Evolutionary conservation across 805 yeast genomes (phyloP), one percentile per base, ranked within the genome.

Genomic region (Metahyphopichia silvanorum): DNA sequence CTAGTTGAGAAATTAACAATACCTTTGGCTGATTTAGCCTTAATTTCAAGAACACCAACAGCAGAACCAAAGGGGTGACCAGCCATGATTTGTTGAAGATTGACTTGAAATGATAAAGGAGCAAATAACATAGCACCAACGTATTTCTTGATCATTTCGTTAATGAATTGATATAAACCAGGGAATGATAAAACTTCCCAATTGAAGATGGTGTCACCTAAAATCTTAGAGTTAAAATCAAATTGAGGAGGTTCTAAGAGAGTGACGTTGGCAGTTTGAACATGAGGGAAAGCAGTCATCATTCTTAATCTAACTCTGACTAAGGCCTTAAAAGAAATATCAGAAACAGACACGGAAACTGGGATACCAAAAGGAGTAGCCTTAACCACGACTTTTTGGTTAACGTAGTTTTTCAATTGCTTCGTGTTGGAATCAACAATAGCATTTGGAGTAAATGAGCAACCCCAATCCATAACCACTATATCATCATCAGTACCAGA

Each of bases 391-490:
- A 84, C 71, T 51, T 77, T 77, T 53, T 89, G 95, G 58, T 89
- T 88, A 26, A 88, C 89, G 45, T 78, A 79, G 55, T 80, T 86
- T 53, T 82, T 86, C 58, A 83, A 57, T 59, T 93, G 97, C 50
- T 91, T 86, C 17, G 80, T 78, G 34, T 87, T 86, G 46, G 87
- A 66, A 57, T 93, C 99, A 25, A 83, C 82, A 31, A 77, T 60
- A 24, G 88, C 84, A 59, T 86, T 87, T n/a, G 99, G 98, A 17
- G 86, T 83, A 66, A 89, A 86, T 1, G 96, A 85, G 27, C 84
- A 75, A 25, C 80, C 83, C 97, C 97, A 91, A 60, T 93, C 98
- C 96, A 93, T 93, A 33, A 94, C 96, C 8, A 91, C 94, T 32
- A 93, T 82, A 52, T 91, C 96, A 40, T 83, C 84, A 19, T 78